Base-by-base conservation (phyloP, 371 early-diverging fungal species). In the Apophysomyces elegans region DNA sequence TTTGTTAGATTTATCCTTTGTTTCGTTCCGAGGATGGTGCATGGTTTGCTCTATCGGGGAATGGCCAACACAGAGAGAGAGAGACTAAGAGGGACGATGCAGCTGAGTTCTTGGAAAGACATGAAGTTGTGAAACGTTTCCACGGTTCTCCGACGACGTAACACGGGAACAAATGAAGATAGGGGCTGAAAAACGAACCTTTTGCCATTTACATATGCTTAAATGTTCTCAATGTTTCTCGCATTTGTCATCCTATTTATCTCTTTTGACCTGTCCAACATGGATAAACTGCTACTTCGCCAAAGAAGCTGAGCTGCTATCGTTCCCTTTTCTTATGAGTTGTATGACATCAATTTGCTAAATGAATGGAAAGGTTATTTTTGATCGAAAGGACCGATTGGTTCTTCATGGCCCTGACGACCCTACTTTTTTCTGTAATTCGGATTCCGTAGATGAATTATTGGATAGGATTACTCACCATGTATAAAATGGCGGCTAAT, bases 401-500 rank as follows among this genome's bases (percentile, higher is more conserved):
- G 13, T 45, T 18, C 16, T 45, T 45, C 13, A 6, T 45, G 46
- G 46, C 46, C 46, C 46, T 45, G 46, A 45, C 46, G 46, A 45
- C 46, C 46, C 46, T 45, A 43, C 43, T n/a, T 45, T 45, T 45
- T 45, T 45, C 16, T 45, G 46, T 45, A 45, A 45, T 45, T 45
- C 46, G 46, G 46, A 45, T 45, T 45, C 46, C 46, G 46, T 45
- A 12, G 13, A 5, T 5, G 46, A 26, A 45, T 45, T 45, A 45
- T 45, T 45, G 46, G 46, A 45, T 45, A 45, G 46, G 46, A 45
- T 45, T 45, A 45, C 46, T 45, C 46, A 45, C 16, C 6, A 45
- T 13, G 43, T 43, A 43, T 13, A 45, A 18, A 12, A 45, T 3
- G n/a, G n/a, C 46, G 46, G 46, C 46, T 45, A 45, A 45, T 45